Evolutionary conservation across 2,329 filamentous ascomycete species (phyloP).

Genomic region (Trichoderma sp.): DNA sequence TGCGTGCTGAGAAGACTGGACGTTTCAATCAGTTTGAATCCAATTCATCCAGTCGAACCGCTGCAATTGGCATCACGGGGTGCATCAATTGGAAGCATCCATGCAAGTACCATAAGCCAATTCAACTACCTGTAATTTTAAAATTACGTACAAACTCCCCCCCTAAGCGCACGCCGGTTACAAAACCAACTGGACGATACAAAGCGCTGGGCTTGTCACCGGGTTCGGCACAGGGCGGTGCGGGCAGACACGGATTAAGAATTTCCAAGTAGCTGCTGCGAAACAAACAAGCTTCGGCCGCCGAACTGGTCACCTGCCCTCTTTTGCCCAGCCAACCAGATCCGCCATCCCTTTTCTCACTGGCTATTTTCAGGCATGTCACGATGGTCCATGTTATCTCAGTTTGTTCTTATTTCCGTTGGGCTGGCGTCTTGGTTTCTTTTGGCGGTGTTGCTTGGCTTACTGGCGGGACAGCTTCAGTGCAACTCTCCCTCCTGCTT

Average conservation of each 20-base stretch:
- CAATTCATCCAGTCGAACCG: too few species aligned
- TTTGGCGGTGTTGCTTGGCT: not conserved
- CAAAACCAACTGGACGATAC: not conserved
- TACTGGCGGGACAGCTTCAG: not conserved
- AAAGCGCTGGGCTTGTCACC: not conserved
- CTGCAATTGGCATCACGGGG: not conserved
- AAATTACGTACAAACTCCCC: not conserved
- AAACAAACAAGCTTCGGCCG: not conserved
- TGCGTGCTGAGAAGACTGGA: not conserved
- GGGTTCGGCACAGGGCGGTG: conserved; percentile 10
- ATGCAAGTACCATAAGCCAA: not conserved
- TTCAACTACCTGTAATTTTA: not conserved
- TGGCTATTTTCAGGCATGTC: not conserved
- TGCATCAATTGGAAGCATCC: not conserved
- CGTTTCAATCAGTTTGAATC: not conserved
- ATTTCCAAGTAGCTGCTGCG: not conserved
- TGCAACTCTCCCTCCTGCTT: not conserved
- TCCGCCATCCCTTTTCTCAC: not conserved
- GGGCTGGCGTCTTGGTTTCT: not conserved
- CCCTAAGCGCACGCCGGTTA: not conserved
- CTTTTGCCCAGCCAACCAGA: not conserved
- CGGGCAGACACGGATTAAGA: conserved; percentile 9
- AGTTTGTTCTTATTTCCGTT: not conserved
- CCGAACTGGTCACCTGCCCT: not conserved
- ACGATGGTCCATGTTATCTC: not conserved